Base-by-base conservation (phyloP, 2,329 filamentous ascomycete genomes). In the Tolypocladium paradoxum region DNA sequence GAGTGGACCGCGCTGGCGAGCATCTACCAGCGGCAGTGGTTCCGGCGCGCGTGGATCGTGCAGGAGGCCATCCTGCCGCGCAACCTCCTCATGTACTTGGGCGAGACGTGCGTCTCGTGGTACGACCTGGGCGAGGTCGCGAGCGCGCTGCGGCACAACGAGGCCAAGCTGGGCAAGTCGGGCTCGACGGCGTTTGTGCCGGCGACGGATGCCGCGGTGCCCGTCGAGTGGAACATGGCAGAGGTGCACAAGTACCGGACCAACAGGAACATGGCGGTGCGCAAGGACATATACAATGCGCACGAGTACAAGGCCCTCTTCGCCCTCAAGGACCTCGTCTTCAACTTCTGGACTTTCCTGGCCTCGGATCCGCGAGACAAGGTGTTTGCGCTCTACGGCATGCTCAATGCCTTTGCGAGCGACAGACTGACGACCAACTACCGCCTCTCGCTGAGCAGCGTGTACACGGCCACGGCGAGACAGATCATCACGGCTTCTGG, bases 11-110 rank as follows among this genome's bases (percentile, higher is more conserved):
- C 54, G 1, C 53, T 63, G n/a, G 62, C 57, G 1, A 57, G 55
- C 50, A 53, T 62, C 22, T 62, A 58, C 47, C 59, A 62, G 50
- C 51, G 61, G 20, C 62, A 64, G 40, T 65, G 64, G 64, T 64
- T 64, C 52, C 57, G 58, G 31, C 55, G 64, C 7, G 61, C 60
- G 6, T 65, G 64, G 61, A 60, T 65, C 33, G 58, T 64, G 6
- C 63, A 64, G 47, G 63, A 65, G 43, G 61, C 62, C 3, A 50
- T 65, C 16, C 54, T 65, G 2, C 56, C 60, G 2, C 52, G 56
- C 22, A 49, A 54, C 6, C 20, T 64, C 11, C 53, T 64, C 51
- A 58, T 65, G 47, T 65, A 63, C 40, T 51, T 60, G 4, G 62
- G 60, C n/a, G 52, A 53, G 45, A 49, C 48, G 1, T 49, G 53